phyloP scores from a whole-genome alignment of 345 rosid genomes.

The Sonneratia alba region DNA sequence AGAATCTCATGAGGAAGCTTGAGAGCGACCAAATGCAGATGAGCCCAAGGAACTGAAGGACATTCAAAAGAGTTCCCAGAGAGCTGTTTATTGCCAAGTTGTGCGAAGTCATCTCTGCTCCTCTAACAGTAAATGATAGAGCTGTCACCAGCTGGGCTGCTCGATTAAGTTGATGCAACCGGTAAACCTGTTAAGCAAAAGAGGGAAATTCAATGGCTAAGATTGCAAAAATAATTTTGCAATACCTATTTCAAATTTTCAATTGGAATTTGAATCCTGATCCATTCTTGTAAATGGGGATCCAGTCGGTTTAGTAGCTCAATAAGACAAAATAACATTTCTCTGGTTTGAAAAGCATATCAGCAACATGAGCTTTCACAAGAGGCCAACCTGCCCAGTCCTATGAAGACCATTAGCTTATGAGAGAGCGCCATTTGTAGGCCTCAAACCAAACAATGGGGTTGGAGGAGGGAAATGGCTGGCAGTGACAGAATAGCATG shows the following conservation, averaged over 20 bases:
- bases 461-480: too few relatives aligned
- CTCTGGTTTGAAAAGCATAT: neutral
- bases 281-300: too few relatives aligned
- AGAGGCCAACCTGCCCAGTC: too few relatives aligned
- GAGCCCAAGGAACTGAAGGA: conserved; percentile 80
- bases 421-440: too few relatives aligned
- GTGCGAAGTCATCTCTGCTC: conserved; percentile 76
- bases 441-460: too few relatives aligned
- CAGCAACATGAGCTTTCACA: too few relatives aligned
- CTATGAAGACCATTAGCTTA: neutral
- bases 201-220: neutral
- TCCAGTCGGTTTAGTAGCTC: conserved; percentile 36
- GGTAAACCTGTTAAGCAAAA: conserved; percentile 54
- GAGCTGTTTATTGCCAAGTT: conserved; percentile 86
- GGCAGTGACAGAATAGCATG: too few relatives aligned
- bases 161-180: conserved; percentile 94
- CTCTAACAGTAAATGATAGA: conserved; percentile 74
- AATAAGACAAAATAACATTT: conserved; percentile 13
- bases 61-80: conserved; percentile 66
- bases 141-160: conserved; percentile 96
- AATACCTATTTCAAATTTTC: too few relatives aligned
- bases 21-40: conserved; percentile 95
- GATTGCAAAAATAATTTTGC: neutral
- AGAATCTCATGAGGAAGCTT: conserved; percentile 76
- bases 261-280: too few relatives aligned